These are phyloP conservation scores for Wickerhamomyces chaumierensis DNA, from an alignment of 805 yeast species.

Conservation along the genomic window DNA sequence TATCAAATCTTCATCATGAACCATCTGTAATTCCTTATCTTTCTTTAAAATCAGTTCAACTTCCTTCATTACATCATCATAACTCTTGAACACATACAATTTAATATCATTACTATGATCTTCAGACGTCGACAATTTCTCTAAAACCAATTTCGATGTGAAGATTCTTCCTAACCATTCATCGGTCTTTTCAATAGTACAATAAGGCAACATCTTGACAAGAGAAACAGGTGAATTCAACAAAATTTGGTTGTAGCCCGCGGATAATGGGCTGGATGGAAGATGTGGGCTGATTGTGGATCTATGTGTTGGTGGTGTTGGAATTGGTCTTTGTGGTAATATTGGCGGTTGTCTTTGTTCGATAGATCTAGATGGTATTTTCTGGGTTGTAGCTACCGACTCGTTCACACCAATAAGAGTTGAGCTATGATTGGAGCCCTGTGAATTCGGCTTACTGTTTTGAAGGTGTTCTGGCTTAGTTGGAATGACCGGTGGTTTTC, in stretches of 20 bases:
- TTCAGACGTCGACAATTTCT: slow-evolving; percentile 4
- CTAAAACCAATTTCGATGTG: slow-evolving; percentile 13
- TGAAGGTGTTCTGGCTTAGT: too few species aligned
- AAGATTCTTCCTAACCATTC: slow-evolving; percentile 44
- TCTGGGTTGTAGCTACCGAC: too few species aligned
- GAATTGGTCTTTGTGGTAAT: slow-evolving; percentile 19
- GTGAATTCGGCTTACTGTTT: too few species aligned
- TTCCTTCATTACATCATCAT: too few species aligned
- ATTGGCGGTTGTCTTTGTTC: slow-evolving; percentile 11
- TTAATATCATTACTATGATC: slow-evolving; percentile 4
- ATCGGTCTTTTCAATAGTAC: slow-evolving; percentile 37
- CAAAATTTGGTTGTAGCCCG: background rate
- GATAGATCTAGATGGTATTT: background rate
- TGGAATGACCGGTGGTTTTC: background rate
- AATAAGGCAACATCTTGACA: slow-evolving; percentile 7
- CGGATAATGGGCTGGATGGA: slow-evolving; percentile 1
- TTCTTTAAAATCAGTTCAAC: too few species aligned
- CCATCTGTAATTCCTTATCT: background rate
- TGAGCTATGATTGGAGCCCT: too few species aligned
- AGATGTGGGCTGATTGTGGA: slow-evolving; percentile 11
- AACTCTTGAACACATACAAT: slow-evolving; percentile 9
- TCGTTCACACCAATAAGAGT: too few species aligned
- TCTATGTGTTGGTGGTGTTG: slow-evolving; percentile 20
- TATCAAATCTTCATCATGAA: background rate
- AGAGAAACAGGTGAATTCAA: slow-evolving; percentile 10